These are phyloP conservation scores for Inonotus obliquus DNA, from an alignment of 1,284 basidiomycete species.

Conservation along the genomic window DNA sequence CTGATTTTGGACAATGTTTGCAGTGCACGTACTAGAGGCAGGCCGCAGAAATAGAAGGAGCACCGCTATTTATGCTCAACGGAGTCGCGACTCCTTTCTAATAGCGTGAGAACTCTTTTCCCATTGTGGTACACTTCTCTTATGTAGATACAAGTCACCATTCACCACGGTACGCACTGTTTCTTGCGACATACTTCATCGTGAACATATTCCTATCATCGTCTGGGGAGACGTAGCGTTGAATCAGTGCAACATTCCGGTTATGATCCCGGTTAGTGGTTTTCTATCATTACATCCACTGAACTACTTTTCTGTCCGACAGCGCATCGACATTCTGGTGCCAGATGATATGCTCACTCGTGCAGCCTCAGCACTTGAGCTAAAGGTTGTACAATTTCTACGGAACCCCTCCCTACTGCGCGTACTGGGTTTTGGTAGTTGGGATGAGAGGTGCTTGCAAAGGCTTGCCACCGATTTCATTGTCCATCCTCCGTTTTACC, in stretches of 20 bases:
- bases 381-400: neutral
- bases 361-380: neutral
- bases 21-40: too few species aligned
- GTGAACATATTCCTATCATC: neutral
- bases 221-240: neutral
- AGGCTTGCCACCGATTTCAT: neutral
- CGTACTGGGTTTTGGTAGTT: neutral
- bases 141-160: too few species aligned
- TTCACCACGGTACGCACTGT: neutral
- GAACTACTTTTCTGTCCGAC: neutral
- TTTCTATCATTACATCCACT: neutral
- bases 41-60: too few species aligned
- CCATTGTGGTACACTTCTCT: too few species aligned
- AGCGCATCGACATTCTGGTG: neutral
- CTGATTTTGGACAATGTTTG: too few species aligned
- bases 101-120: too few species aligned
- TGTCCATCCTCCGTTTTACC: neutral
- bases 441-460: neutral
- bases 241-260: neutral
- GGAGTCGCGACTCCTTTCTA: too few species aligned
- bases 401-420: neutral
- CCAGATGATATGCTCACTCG: neutral
- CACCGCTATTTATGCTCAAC: too few species aligned
- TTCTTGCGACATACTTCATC: neutral
- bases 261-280: neutral